These are phyloP conservation scores for Neospermospora avenae DNA, from an alignment of 2,329 filamentous ascomycete species.

Conservation along the genomic window DNA sequence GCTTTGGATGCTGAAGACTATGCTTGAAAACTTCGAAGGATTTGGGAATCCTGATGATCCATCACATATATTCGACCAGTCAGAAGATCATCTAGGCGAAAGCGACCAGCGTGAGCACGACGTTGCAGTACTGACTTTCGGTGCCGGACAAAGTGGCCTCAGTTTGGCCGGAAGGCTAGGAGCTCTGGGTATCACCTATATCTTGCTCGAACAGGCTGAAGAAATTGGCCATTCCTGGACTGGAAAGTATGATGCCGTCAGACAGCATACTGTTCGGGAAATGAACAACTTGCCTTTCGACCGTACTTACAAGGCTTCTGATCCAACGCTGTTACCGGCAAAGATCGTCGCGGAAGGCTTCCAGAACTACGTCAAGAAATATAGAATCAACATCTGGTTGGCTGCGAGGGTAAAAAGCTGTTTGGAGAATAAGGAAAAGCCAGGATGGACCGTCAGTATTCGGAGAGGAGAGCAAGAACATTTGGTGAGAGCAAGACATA, in stretches of 20 bases:
- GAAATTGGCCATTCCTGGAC: constrained; percentile 61
- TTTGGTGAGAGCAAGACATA: constrained; percentile 40
- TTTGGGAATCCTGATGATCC: constrained; percentile 10
- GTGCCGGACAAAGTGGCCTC: constrained; percentile 58
- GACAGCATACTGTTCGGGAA: constrained; percentile 64
- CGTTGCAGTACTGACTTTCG: constrained; percentile 32
- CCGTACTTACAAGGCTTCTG: constrained; percentile 53
- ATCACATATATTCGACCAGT: constrained; percentile 2
- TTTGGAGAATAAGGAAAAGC: constrained; percentile 44
- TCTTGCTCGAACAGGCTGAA: constrained; percentile 55
- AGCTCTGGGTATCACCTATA: constrained; percentile 49
- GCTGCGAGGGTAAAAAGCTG: constrained; percentile 46
- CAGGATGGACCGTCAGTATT: constrained; percentile 41
- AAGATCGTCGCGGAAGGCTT: constrained; percentile 68
- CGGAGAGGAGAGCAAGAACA: constrained; percentile 42
- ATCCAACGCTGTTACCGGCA: constrained; percentile 67
- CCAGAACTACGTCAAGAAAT: constrained; percentile 56
- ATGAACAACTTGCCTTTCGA: constrained; percentile 60
- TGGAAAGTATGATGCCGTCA: constrained; percentile 57
- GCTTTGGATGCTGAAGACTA: constrained; percentile 13
- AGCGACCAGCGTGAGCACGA: background rate
- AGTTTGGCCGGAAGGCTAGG: constrained; percentile 53
- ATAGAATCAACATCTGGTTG: constrained; percentile 67
- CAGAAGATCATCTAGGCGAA: background rate
- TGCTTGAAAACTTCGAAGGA: constrained; percentile 14